Conservation (phyloP, 768 basidiomycete species). For the Calvatia gigantea region DNA sequence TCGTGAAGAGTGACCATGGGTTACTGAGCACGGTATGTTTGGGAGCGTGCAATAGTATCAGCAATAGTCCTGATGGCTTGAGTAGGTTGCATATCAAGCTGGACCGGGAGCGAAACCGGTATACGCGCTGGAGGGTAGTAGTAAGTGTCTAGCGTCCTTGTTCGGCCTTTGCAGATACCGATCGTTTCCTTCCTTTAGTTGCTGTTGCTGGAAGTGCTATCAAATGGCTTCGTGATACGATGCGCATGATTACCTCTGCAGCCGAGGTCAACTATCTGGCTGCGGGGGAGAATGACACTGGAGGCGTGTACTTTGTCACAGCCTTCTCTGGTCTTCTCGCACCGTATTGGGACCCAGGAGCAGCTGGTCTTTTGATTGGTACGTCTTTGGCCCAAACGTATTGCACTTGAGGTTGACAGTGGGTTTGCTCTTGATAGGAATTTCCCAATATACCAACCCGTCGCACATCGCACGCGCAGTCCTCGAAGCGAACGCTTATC, state of each 20-base stretch:
- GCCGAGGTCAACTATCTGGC: conserved; percentile 85
- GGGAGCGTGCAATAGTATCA: background rate
- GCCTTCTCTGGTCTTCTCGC: conserved; percentile 95
- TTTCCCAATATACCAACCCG: conserved; percentile 87
- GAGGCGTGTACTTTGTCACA: conserved; percentile 94
- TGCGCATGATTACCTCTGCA: conserved; percentile 77
- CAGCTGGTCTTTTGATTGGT: conserved; percentile 85
- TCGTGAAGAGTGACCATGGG: conserved; percentile 83
- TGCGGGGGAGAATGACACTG: conserved; percentile 69
- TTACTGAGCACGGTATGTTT: conserved; percentile 77
- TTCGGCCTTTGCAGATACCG: conserved; percentile 2
- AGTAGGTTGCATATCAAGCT: conserved; percentile 84
- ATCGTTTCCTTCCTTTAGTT: conserved; percentile 44
- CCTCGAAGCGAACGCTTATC: conserved; percentile 94
- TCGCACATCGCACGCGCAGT: conserved; percentile 94
- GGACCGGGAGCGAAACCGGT: conserved; percentile 75
- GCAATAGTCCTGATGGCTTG: conserved; percentile 7
- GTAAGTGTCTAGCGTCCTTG: conserved; percentile 39
- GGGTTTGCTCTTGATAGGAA: conserved; percentile 36
- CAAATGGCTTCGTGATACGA: conserved; percentile 94
- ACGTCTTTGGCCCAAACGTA: conserved; percentile 8
- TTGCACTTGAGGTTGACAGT: background rate
- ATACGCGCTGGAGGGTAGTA: conserved; percentile 93
- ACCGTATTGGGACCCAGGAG: conserved; percentile 96
- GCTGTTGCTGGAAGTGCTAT: conserved; percentile 94